Evolutionary conservation across 2,329 filamentous ascomycete species (phyloP), one percentile per base, ranked within the genome.

Genomic region (Blastomyces silverae): DNA sequence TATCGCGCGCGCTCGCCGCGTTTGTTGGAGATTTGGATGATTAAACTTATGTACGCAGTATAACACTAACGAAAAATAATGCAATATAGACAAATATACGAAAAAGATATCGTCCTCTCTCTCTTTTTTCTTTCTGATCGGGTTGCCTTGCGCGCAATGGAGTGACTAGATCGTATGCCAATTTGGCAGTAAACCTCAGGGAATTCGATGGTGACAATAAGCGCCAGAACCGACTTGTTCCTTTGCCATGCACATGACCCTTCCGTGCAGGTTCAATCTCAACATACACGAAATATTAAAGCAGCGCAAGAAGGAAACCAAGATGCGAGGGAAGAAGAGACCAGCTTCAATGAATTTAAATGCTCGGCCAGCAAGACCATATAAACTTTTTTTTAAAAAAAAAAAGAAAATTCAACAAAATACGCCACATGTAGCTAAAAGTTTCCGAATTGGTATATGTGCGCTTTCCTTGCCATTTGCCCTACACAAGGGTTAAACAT

Each of bases 371-470:
- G 37, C 37, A 58, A 58, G 37, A 22, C 37, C 56, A 58, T 37
- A 42, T 25, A n/a, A 56, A 1, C 5, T 48, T 48, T 48, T 31
- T 31, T 4, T 31, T 31, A 31, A 31, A 31, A 34, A 1, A 31
- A 55, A 39, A 39, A 57, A 2, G 11, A n/a, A 28, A 28, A 15
- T 28, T 0, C 11, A 17, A 28, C 22, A 58, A 58, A 58, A 42
- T 44, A 17, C 25, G n/a, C 13, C 34, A 58, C 42, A 58, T 42
- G 56, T 22, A 28, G 10, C 34, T 34, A 60, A 60, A 48, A 48
- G 34, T 48, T 61, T 61, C 58, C 58, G 42, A 61, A 50, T 50
- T 50, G 25, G 42, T 61, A 46, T 48, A 34, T 50, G 42, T 61
- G 58, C 58, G 42, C 28, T 44, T 50, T 34, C 25, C 25, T 50